Percentiles rank a stretch among this genome's conserved stretches.
Evolutionary conservation across 1,284 basidiomycete species (phyloP).

Genomic region (Microbotryomycetes sp.): DNA sequence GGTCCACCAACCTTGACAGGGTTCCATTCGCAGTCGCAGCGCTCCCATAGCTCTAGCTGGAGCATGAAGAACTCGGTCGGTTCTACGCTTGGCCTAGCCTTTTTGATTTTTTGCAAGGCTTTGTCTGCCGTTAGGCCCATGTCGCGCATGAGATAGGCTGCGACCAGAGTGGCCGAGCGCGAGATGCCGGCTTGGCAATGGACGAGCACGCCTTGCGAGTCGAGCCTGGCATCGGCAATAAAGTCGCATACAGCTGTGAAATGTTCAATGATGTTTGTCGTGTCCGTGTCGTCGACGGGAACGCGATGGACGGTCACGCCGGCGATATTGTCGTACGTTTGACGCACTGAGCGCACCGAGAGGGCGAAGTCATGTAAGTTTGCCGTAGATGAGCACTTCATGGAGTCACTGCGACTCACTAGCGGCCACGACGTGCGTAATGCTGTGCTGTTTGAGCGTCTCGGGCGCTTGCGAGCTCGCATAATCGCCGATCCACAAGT

Average conservation of each 20-base stretch:
- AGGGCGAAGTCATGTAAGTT: background rate
- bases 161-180: slow-evolving; percentile 39
- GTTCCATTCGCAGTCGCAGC: slow-evolving; percentile 39
- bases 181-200: slow-evolving; percentile 43
- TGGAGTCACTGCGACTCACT: slow-evolving; percentile 17
- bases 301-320: slow-evolving; percentile 37
- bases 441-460: slow-evolving; percentile 19
- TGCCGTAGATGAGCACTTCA: background rate
- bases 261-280: slow-evolving; percentile 40
- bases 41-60: slow-evolving; percentile 42
- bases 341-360: slow-evolving; percentile 24
- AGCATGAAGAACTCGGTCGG: slow-evolving; percentile 41
- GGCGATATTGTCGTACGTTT: slow-evolving; percentile 30
- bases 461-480: slow-evolving; percentile 21
- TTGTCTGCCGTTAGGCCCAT: slow-evolving; percentile 34
- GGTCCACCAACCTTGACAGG: slow-evolving; percentile 31
- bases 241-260: slow-evolving; percentile 37
- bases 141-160: slow-evolving; percentile 42
- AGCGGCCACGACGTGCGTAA: slow-evolving; percentile 31
- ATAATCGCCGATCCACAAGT: slow-evolving; percentile 35
- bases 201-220: slow-evolving; percentile 38
- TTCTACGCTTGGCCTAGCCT: slow-evolving; percentile 35
- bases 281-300: slow-evolving; percentile 40
- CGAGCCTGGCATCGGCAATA: slow-evolving; percentile 35
- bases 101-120: slow-evolving; percentile 37